Percentiles rank a stretch among this genome's conserved stretches.
These are phyloP conservation scores for Hemisphaericaspora nanyangensis DNA, from an alignment of 805 yeast genomes.

Conservation along the genomic window DNA sequence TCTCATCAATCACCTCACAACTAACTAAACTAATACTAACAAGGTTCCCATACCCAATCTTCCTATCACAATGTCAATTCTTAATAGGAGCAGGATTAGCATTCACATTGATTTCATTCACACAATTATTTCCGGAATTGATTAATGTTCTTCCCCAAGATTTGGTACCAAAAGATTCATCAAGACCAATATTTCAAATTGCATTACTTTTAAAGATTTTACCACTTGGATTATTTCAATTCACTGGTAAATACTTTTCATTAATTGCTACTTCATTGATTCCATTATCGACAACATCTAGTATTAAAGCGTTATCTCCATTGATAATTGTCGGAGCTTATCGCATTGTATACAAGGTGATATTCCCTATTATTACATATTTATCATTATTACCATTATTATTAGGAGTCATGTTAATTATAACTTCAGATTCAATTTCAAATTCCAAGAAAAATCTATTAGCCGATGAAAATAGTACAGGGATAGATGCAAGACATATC, in stretches of 20 bases:
- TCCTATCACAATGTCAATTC: constrained; percentile 64
- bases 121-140: constrained; percentile 26
- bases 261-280: constrained; percentile 63
- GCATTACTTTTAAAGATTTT: constrained; percentile 44
- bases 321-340: constrained; percentile 56
- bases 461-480: constrained; percentile 8
- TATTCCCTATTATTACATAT: constrained; percentile 48
- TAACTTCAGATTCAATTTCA: constrained; percentile 26
- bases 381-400: constrained; percentile 50
- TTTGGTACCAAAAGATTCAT: constrained; percentile 43
- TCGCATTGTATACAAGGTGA: constrained; percentile 46
- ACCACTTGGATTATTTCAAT: constrained; percentile 66
- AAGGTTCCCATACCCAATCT: constrained; percentile 56
- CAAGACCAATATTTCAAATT: constrained; percentile 18
- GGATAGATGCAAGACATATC: constrained; percentile 31
- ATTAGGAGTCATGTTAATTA: constrained; percentile 49
- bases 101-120: constrained; percentile 30
- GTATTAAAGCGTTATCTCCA: constrained; percentile 67
- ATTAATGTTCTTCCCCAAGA: constrained; percentile 47
- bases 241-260: constrained; percentile 58
- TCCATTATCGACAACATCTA: constrained; percentile 66
- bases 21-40: constrained; percentile 54
- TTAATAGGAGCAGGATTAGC: constrained; percentile 46
- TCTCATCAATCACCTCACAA: constrained; percentile 64
- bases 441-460: constrained; percentile 4